phyloP scores from a whole-genome alignment of 2,329 filamentous ascomycete genomes.

The Fusarium tjaetaba region DNA sequence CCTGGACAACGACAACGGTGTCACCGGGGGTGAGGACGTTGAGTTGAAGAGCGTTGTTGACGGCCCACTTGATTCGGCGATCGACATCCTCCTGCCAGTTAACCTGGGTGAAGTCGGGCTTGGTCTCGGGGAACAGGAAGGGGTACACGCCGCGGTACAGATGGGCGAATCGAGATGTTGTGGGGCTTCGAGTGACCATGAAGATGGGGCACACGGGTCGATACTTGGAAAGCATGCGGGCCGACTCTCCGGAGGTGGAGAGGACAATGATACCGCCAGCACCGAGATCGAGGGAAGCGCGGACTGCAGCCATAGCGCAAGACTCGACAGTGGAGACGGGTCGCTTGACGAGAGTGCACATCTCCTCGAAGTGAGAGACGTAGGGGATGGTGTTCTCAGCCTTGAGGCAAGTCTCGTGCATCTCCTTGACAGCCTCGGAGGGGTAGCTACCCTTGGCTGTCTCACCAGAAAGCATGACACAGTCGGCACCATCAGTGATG shows the following conservation, averaged over 20 bases:
- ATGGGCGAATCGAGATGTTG: constrained; percentile 89
- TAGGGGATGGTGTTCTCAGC: constrained; percentile 98
- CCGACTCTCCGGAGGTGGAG: constrained; percentile 94
- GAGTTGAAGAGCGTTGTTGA: constrained; percentile 85
- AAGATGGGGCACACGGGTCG: constrained; percentile 98
- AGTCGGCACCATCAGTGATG: constrained; percentile 96
- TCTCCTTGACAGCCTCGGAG: constrained; percentile 90
- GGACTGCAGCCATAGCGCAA: constrained; percentile 96
- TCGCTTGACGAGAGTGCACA: constrained; percentile 83
- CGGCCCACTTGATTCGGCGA: constrained; percentile 96
- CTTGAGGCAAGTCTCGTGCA: constrained; percentile 97
- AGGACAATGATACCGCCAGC: constrained; percentile 96
- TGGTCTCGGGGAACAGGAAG: constrained; percentile 91
- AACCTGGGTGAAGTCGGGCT: constrained; percentile 91
- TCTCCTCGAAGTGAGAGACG: constrained; percentile 94
- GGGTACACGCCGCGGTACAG: constrained; percentile 98
- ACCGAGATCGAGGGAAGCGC: constrained; percentile 94
- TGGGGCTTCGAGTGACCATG: constrained; percentile 92
- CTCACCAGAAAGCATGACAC: constrained; percentile 99
- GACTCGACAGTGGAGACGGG: constrained; percentile 92
- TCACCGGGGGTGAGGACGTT: constrained; percentile 78
- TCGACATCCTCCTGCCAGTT: constrained; percentile 99
- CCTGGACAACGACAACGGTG: constrained; percentile 84
- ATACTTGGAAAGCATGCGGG: constrained; percentile 97
- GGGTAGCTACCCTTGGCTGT: constrained; percentile 98